Percentiles rank a stretch among this genome's conserved stretches.
phyloP scores from a whole-genome alignment of 331 rosid species.

The Malus hybrid region DNA sequence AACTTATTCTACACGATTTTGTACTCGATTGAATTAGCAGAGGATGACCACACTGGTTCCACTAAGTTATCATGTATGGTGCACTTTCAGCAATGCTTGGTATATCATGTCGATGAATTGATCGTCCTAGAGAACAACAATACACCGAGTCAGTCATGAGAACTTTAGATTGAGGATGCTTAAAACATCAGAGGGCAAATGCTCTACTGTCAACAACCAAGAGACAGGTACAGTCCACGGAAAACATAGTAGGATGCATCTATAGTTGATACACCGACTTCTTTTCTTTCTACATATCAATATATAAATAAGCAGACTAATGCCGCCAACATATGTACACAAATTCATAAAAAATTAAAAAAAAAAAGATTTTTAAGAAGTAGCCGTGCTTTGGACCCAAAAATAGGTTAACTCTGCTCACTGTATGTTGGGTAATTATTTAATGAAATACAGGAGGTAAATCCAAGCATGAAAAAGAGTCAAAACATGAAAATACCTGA shows the following conservation, averaged over 20 bases:
- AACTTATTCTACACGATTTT: slow-evolving; percentile 31
- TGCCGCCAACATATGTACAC: background rate
- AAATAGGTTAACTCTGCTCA: background rate
- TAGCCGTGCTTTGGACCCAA: background rate
- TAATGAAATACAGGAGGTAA: background rate
- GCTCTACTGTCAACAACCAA: background rate
- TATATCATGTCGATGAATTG: slow-evolving; percentile 71
- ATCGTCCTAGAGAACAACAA: slow-evolving; percentile 56
- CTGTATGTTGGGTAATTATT: background rate
- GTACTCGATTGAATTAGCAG: slow-evolving; percentile 11
- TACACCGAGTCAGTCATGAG: slow-evolving; percentile 9
- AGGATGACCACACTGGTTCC: slow-evolving; percentile 6
- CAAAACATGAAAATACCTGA: slow-evolving; percentile 50
- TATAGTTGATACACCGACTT: background rate
- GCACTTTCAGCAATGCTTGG: slow-evolving; percentile 61
- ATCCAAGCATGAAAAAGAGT: background rate
- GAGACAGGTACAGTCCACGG: background rate
- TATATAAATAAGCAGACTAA: background rate
- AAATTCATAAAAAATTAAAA: too few species aligned
- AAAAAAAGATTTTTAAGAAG: background rate
- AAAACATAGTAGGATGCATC: background rate
- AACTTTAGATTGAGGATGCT: background rate
- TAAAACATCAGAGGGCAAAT: background rate
- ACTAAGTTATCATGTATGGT: slow-evolving; percentile 28
- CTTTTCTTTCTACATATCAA: background rate